phyloP scores from a whole-genome alignment of 2,329 filamentous ascomycete genomes.

The Sporothrix brunneoviolacea region DNA sequence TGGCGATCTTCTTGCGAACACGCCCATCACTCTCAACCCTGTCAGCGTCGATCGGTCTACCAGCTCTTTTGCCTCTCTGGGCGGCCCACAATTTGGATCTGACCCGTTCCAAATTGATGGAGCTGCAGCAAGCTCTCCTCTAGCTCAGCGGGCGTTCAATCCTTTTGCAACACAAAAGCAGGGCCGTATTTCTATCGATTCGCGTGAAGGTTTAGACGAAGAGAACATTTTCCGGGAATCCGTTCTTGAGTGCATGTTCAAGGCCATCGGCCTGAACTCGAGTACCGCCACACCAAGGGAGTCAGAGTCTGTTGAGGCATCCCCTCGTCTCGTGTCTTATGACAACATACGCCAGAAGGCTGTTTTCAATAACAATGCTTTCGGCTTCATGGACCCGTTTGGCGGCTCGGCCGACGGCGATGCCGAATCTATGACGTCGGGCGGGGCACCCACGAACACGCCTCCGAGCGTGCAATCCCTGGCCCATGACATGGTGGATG shows the following conservation, averaged over 20 bases:
- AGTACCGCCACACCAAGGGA: constrained; percentile 59
- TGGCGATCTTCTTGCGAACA: constrained; percentile 74
- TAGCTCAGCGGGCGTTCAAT: constrained; percentile 46
- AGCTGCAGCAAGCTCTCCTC: constrained; percentile 36
- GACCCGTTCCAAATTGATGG: constrained; percentile 26
- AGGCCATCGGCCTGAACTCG: constrained; percentile 75
- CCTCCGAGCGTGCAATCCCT: constrained; percentile 59
- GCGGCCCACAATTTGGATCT: constrained; percentile 12
- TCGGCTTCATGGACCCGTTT: constrained; percentile 83
- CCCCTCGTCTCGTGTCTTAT: constrained; percentile 75
- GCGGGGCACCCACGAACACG: constrained; percentile 48
- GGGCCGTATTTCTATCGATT: constrained; percentile 49
- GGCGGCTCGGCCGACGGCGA: constrained; percentile 75
- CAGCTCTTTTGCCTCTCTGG: constrained; percentile 22
- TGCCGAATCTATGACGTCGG: constrained; percentile 74
- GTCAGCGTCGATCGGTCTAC: constrained; percentile 39
- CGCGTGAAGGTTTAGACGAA: constrained; percentile 78
- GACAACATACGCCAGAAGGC: constrained; percentile 76
- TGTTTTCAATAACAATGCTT: constrained; percentile 72
- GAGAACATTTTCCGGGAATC: constrained; percentile 83
- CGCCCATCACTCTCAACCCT: constrained; percentile 57
- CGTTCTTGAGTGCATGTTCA: constrained; percentile 92
- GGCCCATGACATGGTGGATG: constrained; percentile 76
- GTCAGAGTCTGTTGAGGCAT: constrained; percentile 71
- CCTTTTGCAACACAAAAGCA: constrained; percentile 50